Evolutionary conservation across 2,329 filamentous ascomycete species (phyloP).

Genomic region (Xylaria multiplex): DNA sequence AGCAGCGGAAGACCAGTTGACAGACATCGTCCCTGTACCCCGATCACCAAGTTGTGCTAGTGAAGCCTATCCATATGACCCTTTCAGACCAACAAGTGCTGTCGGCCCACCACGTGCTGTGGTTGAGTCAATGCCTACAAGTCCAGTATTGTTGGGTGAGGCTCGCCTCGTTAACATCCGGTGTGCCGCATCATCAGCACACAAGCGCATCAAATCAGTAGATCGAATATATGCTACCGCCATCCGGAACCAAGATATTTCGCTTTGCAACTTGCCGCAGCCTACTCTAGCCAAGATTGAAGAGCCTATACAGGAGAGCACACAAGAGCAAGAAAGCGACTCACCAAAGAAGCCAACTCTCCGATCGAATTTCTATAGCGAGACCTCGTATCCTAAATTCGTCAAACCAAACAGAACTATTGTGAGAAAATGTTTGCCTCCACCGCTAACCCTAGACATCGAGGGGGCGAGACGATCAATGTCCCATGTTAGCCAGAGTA

Average conservation of each 20-base stretch:
- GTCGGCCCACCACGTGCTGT: slow-evolving; percentile 38
- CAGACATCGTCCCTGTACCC: slow-evolving; percentile 21
- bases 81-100: slow-evolving; percentile 32
- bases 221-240: slow-evolving; percentile 43
- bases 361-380: slow-evolving; percentile 39
- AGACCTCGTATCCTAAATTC: slow-evolving; percentile 38
- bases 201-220: slow-evolving; percentile 42
- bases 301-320: not conserved
- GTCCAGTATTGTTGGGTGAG: slow-evolving; percentile 44
- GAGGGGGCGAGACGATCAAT: slow-evolving; percentile 27
- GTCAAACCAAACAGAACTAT: slow-evolving; percentile 40
- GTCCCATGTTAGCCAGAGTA: slow-evolving; percentile 38
- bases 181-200: slow-evolving; percentile 28
- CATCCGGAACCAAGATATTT: slow-evolving; percentile 44
- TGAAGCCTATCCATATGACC: slow-evolving; percentile 30
- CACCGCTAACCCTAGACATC: slow-evolving; percentile 40
- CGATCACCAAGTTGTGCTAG: slow-evolving; percentile 24
- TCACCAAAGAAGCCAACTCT: slow-evolving; percentile 29
- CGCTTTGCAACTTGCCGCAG: slow-evolving; percentile 38
- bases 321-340: slow-evolving; percentile 10
- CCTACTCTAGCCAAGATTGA: slow-evolving; percentile 17
- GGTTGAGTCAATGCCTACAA: slow-evolving; percentile 42
- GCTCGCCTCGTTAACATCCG: slow-evolving; percentile 46
- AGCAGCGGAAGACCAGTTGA: slow-evolving; percentile 23
- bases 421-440: slow-evolving; percentile 41